phyloP scores from a whole-genome alignment of 2,329 filamentous ascomycete genomes.

The Ceratocystis cacaofunesta region DNA sequence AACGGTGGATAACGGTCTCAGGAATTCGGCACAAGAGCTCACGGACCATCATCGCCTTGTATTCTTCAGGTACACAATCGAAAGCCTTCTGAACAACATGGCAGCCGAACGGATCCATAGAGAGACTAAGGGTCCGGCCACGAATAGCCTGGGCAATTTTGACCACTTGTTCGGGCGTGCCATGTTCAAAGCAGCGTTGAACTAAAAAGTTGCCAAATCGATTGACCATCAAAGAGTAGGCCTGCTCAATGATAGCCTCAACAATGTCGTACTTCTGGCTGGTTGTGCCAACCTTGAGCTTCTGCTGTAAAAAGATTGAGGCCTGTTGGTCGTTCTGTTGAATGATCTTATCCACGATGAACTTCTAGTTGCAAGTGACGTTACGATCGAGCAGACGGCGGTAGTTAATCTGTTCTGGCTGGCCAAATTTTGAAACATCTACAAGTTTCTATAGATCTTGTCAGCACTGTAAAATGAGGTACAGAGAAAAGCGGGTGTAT shows the following conservation, averaged over 20 bases:
- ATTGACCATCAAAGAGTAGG: constrained; percentile 93
- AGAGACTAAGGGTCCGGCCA: constrained; percentile 82
- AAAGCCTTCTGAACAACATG: constrained; percentile 98
- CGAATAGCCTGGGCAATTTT: constrained; percentile 89
- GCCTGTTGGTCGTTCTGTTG: constrained; percentile 98
- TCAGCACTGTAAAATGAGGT: background rate
- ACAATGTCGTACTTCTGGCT: constrained; percentile 98
- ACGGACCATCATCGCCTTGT: constrained; percentile 98
- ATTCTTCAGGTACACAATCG: constrained; percentile 90
- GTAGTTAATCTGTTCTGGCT: constrained; percentile 84
- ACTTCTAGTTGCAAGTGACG: constrained; percentile 97
- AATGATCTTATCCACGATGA: constrained; percentile 98
- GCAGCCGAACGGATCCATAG: constrained; percentile 97
- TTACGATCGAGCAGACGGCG: constrained; percentile 88
- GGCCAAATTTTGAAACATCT: constrained; percentile 7
- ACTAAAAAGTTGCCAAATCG: constrained; percentile 97
- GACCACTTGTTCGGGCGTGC: constrained; percentile 83
- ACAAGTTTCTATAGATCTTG: background rate
- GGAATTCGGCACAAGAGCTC: constrained; percentile 89
- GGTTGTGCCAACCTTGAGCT: constrained; percentile 86
- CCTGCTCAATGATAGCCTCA: constrained; percentile 86
- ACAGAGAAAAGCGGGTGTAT: background rate
- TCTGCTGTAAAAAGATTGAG: constrained; percentile 96
- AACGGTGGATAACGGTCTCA: constrained; percentile 95
- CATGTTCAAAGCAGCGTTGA: constrained; percentile 97